phyloP scores from a whole-genome alignment of 2,329 filamentous ascomycete species.

The Daldinia eschscholtzii region DNA sequence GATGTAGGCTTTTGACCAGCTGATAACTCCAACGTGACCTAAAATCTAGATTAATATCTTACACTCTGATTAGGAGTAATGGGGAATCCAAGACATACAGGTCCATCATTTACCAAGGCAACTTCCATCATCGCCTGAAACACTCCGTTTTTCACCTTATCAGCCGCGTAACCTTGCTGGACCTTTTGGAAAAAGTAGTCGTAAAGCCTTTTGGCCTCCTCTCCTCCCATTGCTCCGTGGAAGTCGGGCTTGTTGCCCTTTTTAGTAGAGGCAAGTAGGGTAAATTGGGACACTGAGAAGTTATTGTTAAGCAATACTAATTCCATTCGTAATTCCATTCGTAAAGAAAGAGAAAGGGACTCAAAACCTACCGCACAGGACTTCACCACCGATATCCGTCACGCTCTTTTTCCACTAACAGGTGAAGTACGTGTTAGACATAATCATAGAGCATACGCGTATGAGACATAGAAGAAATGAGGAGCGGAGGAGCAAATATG shows the following conservation, averaged over 20 bases:
- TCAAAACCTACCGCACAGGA: conserved; percentile 81
- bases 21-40: conserved; percentile 58
- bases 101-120: conserved; percentile 86
- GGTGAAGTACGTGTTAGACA: conserved; percentile 39
- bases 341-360: background rate
- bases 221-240: conserved; percentile 83
- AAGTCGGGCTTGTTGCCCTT: conserved; percentile 97
- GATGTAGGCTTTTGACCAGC: conserved; percentile 45
- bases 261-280: conserved; percentile 90
- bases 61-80: background rate
- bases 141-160: conserved; percentile 91
- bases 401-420: conserved; percentile 90
- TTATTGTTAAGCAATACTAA: conserved; percentile 9
- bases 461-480: conserved; percentile 21
- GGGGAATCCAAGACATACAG: conserved; percentile 65
- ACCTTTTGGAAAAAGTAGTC: conserved; percentile 85
- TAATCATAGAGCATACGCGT: conserved; percentile 18
- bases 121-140: conserved; percentile 99
- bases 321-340: background rate
- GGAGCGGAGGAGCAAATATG: conserved; percentile 14
- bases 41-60: conserved; percentile 27
- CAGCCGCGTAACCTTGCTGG: conserved; percentile 75
- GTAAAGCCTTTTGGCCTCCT: conserved; percentile 85
- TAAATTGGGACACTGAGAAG: conserved; percentile 90
- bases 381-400: conserved; percentile 87